These are phyloP conservation scores for Yamadazyma laniorum DNA, from an alignment of 805 yeast species.

Conservation along the genomic window DNA sequence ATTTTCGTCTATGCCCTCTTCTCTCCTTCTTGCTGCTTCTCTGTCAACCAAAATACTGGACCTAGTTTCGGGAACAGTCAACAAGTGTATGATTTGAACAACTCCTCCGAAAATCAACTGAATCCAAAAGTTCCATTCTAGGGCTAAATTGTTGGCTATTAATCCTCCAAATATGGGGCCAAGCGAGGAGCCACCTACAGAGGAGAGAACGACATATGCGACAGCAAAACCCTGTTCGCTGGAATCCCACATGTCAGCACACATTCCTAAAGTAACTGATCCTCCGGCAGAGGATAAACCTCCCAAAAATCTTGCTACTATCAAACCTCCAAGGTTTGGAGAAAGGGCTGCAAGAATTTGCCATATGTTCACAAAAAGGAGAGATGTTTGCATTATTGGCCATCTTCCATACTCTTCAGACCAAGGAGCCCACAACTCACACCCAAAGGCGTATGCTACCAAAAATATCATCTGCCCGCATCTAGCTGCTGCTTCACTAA, in stretches of 20 bases:
- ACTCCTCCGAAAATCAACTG: slow-evolving; percentile 36
- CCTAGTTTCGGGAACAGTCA: slow-evolving; percentile 36
- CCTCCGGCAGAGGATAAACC: slow-evolving; percentile 35
- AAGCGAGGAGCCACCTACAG: slow-evolving; percentile 30
- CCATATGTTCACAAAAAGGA: slow-evolving; percentile 31
- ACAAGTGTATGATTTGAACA: slow-evolving; percentile 31
- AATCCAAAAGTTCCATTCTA: slow-evolving; percentile 30
- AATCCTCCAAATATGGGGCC: slow-evolving; percentile 30
- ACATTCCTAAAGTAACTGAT: slow-evolving; percentile 32
- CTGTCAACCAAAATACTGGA: slow-evolving; percentile 31
- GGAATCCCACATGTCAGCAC: slow-evolving; percentile 35
- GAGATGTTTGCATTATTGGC: slow-evolving; percentile 31
- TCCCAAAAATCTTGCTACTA: slow-evolving; percentile 27
- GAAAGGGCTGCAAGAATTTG: slow-evolving; percentile 31
- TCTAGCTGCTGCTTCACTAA: slow-evolving; percentile 23
- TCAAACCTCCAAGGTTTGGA: slow-evolving; percentile 26
- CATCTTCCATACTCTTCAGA: slow-evolving; percentile 34
- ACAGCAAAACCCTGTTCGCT: slow-evolving; percentile 32
- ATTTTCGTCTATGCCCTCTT: slow-evolving; percentile 29
- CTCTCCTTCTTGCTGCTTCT: slow-evolving; percentile 36
- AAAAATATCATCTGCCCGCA: slow-evolving; percentile 30
- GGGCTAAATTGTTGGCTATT: slow-evolving; percentile 38
- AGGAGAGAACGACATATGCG: slow-evolving; percentile 31
- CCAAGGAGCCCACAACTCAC: slow-evolving; percentile 38
- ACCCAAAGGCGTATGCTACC: slow-evolving; percentile 31